Evolutionary conservation across 2,329 filamentous ascomycete species (phyloP), one percentile per base, ranked within the genome.

Genomic region (Lizonia empirigonia): DNA sequence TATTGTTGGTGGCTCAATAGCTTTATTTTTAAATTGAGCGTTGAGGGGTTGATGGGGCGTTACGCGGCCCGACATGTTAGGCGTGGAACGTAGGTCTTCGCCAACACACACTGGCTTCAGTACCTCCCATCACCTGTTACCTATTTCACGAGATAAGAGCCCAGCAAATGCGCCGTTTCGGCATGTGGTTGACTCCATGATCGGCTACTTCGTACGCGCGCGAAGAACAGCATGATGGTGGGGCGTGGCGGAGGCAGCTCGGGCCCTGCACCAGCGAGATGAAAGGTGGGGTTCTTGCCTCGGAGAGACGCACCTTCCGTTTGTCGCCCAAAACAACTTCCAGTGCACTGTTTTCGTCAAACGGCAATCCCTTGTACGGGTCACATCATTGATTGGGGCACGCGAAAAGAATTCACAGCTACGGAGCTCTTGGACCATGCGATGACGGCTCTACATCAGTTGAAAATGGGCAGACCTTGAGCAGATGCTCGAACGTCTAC

Each of bases 401-500:
- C 40, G 39, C 33, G 34, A 44, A 59, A 60, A 60, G 40, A 38
- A 50, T 57, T 60, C 54, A 40, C 30, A 16, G 38, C 40, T 35
- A 44, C 41, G 30, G 55, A 44, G 32, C 39, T 38, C 30, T 48
- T 44, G 38, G 52, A 32, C 41, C 32, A 47, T 34, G 50, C 39
- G 20, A 64, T 57, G 52, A 30, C 41, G 24, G 22, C 37, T 42
- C 16, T 36, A 41, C 24, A 57, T 49, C 39, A 53, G 47, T 60
- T 61, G 59, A 64, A 62, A 61, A 66, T 67, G 64, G 65, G 58
- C 55, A 60, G 50, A 59, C 53, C 36, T 37, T 59, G 53, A 55
- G 50, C 58, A 51, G 55, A 63, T 35, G 36, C 39, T 61, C 58
- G 52, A 36, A 56, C 44, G 56, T 22, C 61, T 55, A 52, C 59